Percentiles rank a stretch among this genome's conserved stretches.
Evolutionary conservation across 2,329 filamentous ascomycete species (phyloP).

Genomic region (Chrysoporthe puriensis): DNA sequence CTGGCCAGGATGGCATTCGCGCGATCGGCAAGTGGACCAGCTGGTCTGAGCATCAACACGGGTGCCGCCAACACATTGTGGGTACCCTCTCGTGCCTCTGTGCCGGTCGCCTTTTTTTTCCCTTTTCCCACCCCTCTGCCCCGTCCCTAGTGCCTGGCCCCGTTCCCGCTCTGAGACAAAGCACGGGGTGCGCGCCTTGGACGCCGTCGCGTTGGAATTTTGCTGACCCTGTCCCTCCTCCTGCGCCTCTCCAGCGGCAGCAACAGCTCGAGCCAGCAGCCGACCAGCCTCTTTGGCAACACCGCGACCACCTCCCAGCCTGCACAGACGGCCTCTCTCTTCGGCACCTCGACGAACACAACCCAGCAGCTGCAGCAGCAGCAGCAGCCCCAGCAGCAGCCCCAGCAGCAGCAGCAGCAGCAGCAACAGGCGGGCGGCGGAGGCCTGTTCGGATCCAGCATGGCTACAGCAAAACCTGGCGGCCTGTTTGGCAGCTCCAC

Average conservation of each 20-base stretch:
- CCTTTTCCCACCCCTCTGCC: neutral
- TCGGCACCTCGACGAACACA: constrained; percentile 35
- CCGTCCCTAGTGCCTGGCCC: neutral
- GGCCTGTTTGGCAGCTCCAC: constrained; percentile 31
- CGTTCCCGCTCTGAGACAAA: neutral
- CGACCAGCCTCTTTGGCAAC: constrained; percentile 41
- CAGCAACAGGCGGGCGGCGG: constrained; percentile 14
- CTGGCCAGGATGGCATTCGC: constrained; percentile 50
- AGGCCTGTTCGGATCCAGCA: constrained; percentile 25
- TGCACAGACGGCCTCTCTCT: constrained; percentile 34
- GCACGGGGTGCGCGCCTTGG: constrained; percentile 14
- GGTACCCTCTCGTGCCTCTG: constrained; percentile 34
- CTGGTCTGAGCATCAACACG: constrained; percentile 67
- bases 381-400: constrained; percentile 24
- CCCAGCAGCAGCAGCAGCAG: constrained; percentile 39
- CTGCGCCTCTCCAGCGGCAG: constrained; percentile 32
- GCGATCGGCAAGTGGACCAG: constrained; percentile 63
- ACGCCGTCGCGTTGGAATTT: constrained; percentile 22
- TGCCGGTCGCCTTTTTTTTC: constrained; percentile 9
- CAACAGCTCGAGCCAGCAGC: constrained; percentile 38
- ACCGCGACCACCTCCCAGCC: constrained; percentile 22
- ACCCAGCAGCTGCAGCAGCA: constrained; percentile 28
- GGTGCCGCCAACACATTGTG: constrained; percentile 62
- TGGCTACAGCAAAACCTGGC: constrained; percentile 32
- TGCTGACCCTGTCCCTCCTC: constrained; percentile 9